These are phyloP conservation scores for Metarhizium sp. DNA, from an alignment of 2,329 filamentous ascomycete species.

Conservation along the genomic window DNA sequence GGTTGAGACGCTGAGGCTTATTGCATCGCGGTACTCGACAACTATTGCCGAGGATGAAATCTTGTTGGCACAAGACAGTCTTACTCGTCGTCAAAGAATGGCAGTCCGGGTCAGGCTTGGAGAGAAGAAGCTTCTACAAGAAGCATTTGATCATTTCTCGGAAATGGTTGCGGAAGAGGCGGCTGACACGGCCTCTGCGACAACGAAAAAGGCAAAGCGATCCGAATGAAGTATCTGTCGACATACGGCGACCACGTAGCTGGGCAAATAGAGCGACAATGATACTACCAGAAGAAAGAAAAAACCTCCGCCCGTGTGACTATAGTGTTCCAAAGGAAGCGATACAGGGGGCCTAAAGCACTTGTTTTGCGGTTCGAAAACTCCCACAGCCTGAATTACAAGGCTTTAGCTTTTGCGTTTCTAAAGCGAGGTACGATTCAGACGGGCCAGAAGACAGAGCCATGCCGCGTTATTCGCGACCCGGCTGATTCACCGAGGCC, in stretches of 20 bases:
- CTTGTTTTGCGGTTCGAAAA: neutral
- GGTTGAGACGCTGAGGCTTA: constrained; percentile 24
- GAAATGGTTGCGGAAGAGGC: constrained; percentile 11
- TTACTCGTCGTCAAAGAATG: constrained; percentile 40
- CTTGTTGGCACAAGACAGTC: constrained; percentile 20
- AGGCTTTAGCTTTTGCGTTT: neutral
- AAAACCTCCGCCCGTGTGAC: neutral
- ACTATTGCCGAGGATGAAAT: constrained; percentile 29
- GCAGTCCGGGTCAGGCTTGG: constrained; percentile 59
- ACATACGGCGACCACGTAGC: neutral
- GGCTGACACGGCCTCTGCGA: constrained; percentile 12
- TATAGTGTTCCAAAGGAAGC: neutral
- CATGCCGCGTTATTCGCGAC: neutral
- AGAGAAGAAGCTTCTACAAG: constrained; percentile 58
- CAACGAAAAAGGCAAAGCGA: constrained; percentile 21
- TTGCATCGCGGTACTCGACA: constrained; percentile 33
- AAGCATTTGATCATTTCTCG: constrained; percentile 33
- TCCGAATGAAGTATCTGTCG: constrained; percentile 8
- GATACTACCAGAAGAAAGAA: neutral
- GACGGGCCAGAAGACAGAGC: neutral
- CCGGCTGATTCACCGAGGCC: neutral
- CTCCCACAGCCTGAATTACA: neutral
- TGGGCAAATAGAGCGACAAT: neutral
- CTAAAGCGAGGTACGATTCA: neutral
- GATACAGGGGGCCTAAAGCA: neutral